Percentiles rank a stretch among this genome's conserved stretches.
phyloP scores from a whole-genome alignment of 2,329 filamentous ascomycete genomes.

The Ascosphaera apis region DNA sequence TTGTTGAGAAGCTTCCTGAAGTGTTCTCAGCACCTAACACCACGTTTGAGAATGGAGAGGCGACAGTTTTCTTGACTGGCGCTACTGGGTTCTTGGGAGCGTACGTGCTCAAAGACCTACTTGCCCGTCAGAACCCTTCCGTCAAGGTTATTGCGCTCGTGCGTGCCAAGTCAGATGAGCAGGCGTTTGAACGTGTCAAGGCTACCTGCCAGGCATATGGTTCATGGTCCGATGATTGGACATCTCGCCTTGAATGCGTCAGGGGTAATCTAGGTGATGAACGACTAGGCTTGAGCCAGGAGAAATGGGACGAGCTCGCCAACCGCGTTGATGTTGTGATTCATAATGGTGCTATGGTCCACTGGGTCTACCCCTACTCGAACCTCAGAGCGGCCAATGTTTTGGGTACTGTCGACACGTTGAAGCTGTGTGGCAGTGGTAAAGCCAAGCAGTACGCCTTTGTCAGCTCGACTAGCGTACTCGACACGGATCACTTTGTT shows the following conservation, averaged over 20 bases:
- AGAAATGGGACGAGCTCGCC: constrained; percentile 40
- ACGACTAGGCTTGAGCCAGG: constrained; percentile 45
- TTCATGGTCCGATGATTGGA: constrained; percentile 41
- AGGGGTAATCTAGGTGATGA: constrained; percentile 52
- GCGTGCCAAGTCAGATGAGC: constrained; percentile 38
- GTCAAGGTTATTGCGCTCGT: constrained; percentile 53
- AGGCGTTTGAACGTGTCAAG: constrained; percentile 40
- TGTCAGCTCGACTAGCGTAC: constrained; percentile 57
- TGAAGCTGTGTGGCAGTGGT: constrained; percentile 52
- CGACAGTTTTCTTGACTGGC: constrained; percentile 61
- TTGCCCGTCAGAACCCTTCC: constrained; percentile 33
- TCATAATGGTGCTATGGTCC: constrained; percentile 58
- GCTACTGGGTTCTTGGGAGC: constrained; percentile 77
- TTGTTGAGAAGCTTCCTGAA: constrained; percentile 26
- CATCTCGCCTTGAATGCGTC: constrained; percentile 49
- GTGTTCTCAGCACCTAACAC: constrained; percentile 15
- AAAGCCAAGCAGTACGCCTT: constrained; percentile 64
- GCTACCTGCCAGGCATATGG: constrained; percentile 53
- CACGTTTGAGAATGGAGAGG: constrained; percentile 13
- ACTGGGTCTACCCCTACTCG: constrained; percentile 64
- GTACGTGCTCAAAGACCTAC: constrained; percentile 53
- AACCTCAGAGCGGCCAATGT: constrained; percentile 55
- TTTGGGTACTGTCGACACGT: constrained; percentile 50
- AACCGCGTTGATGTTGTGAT: constrained; percentile 48
- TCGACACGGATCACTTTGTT: constrained; percentile 67